Base-by-base conservation (phyloP, 768 basidiomycete genomes). In the Plicaturopsis crispa region DNA sequence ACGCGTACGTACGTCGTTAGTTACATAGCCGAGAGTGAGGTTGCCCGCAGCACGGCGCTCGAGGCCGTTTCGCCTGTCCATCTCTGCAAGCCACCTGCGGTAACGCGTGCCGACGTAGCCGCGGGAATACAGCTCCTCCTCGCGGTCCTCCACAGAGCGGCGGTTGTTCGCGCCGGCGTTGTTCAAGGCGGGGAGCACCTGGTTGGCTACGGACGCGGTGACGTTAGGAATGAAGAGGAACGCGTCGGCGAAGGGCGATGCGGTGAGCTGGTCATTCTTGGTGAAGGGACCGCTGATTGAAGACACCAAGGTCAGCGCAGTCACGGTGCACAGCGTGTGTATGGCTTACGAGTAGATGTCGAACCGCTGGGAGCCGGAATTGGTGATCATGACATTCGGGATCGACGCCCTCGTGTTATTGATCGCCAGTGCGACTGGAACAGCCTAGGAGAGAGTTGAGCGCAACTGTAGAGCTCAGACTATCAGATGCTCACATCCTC, bases 241-340 rank as follows among this genome's bases (percentile, higher is more conserved):
- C 6, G 62, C 42, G 50, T 88, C 76, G 0, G 61, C 55, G 52
- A 84, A 91, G 0, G 88, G 84, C 5, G 74, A 78, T 2, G 74
- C 73, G 1, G 84, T 84, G 32, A 89, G 69, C 48, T 87, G 80
- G 55, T 91, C 86, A 53, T 89, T 84, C 55, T 77, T 77, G 21
- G 80, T 82, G 61, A 91, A 90, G 2, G 75, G 50, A 2, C 87
- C 87, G 2, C n/a, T n/a, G n/a, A n/a, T n/a, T n/a, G n/a, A n/a
- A n/a, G n/a, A n/a, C n/a, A n/a, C n/a, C n/a, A n/a, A n/a, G n/a
- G n/a, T n/a, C n/a, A n/a, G n/a, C n/a, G n/a, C n/a, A n/a, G n/a
- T n/a, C n/a, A n/a, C n/a, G n/a, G n/a, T n/a, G n/a, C n/a, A n/a
- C n/a, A n/a, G n/a, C n/a, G n/a, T n/a, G n/a, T n/a, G n/a, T n/a